A percentile compares a stretch with the other conserved stretches of the same genome.
These are phyloP conservation scores for Boletellus emodensis DNA, from an alignment of 768 basidiomycete species.

Conservation along the genomic window DNA sequence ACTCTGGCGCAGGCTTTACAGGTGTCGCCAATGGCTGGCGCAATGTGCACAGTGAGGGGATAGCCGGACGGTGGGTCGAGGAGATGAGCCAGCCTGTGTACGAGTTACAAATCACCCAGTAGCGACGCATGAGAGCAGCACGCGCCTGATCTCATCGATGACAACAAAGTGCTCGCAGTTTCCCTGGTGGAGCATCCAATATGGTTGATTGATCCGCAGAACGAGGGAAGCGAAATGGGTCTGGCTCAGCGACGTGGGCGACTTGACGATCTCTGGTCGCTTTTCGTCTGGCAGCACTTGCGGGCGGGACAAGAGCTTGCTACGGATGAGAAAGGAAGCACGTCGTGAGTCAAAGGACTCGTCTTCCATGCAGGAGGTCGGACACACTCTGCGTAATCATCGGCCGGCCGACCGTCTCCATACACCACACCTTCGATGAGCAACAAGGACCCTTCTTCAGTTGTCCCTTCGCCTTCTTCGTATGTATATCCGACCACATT, in stretches of 20 bases:
- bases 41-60: constrained; percentile 63
- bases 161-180: constrained; percentile 80
- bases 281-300: constrained; percentile 31
- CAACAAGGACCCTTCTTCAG: constrained; percentile 44
- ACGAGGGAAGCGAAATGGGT: constrained; percentile 51
- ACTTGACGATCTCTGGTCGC: constrained; percentile 34
- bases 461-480: constrained; percentile 7
- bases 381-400: constrained; percentile 59
- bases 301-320: constrained; percentile 45
- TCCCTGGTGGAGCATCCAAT: constrained; percentile 78
- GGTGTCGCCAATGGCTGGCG: constrained; percentile 54
- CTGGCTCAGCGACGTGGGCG: constrained; percentile 41
- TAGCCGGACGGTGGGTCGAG: constrained; percentile 56
- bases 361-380: neutral
- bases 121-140: neutral
- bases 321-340: constrained; percentile 21
- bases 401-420: constrained; percentile 44
- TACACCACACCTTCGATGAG: constrained; percentile 60
- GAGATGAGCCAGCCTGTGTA: constrained; percentile 51
- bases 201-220: constrained; percentile 68
- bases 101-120: constrained; percentile 5
- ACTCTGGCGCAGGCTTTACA: constrained; percentile 70
- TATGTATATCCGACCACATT: constrained; percentile 32
- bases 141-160: constrained; percentile 67
- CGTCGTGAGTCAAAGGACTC: neutral